Evolutionary conservation across 2,329 filamentous ascomycete species (phyloP), one percentile per base, ranked within the genome.

Genomic region (Sarocladium brachiariae): DNA sequence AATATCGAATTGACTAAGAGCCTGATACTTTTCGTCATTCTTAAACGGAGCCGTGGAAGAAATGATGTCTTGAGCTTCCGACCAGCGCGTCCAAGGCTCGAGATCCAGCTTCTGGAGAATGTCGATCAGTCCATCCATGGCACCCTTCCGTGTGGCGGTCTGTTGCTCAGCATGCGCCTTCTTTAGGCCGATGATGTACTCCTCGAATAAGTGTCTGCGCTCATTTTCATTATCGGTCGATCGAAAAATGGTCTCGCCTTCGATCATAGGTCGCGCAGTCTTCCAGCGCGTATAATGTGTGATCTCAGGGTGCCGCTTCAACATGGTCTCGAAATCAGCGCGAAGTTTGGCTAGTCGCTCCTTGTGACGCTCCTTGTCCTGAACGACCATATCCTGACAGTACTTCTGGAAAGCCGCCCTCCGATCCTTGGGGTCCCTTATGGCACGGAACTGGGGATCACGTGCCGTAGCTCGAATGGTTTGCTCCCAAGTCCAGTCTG

Each of bases 271-370:
- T 47, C 89, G 84, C 50, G 92, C 93, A 14, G 89, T 96, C 77
- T 90, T 95, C 93, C 93, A 99, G 54, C 90, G 86, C 37, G 92
- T 96, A 68, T 95, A 96, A 66, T 96, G 83, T 68, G 91, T 93
- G 69, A 99, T 97, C 68, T 99, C 93, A 54, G 91, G 90, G 67
- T 99, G 92, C 57, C 90, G 91, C 70, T 86, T 89, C 58, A 99
- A 79, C 93, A 99, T 99, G 51, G 85, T 91, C 58, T 87, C 86
- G 69, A 99, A 99, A 74, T 97, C 93, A 67, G 87, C 79, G 61
- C 90, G 88, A 63, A 97, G 78, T 73, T 96, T 97, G 60, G 88
- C 78, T 67, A 95, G 78, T 64, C 93, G 86, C 70, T 97, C 92
- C 69, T 95, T 92, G 63, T 91, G 91, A 59, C 87, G 87, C 67